These are phyloP conservation scores for Zasmidium citrigriseum DNA, from an alignment of 2,329 filamentous ascomycete species.

Conservation along the genomic window DNA sequence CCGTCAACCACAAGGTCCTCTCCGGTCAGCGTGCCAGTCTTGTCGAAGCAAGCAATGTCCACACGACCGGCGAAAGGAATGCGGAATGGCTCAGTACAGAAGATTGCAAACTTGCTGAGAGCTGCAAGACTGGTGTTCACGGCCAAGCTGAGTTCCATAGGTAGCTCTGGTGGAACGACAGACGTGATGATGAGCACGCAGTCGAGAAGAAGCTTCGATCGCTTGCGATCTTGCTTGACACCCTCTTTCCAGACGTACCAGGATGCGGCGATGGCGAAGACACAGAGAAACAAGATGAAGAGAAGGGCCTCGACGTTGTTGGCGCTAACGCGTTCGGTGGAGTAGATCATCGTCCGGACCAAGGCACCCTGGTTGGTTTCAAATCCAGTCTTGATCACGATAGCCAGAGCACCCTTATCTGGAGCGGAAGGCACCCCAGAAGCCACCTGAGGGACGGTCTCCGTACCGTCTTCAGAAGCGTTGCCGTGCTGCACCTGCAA, in stretches of 20 bases:
- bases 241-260: constrained; percentile 99
- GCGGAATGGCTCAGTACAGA: constrained; percentile 97
- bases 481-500: constrained; percentile 90
- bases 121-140: constrained; percentile 97
- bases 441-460: constrained; percentile 62
- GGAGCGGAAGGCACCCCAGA: constrained; percentile 83
- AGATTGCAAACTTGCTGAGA: constrained; percentile 92
- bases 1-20: constrained; percentile 97
- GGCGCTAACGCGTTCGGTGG: constrained; percentile 96
- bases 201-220: constrained; percentile 94
- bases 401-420: constrained; percentile 88
- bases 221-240: constrained; percentile 89
- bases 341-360: constrained; percentile 99
- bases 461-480: constrained; percentile 65
- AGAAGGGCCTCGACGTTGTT: constrained; percentile 96
- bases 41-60: constrained; percentile 97
- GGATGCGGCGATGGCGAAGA: constrained; percentile 95
- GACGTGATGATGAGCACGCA: constrained; percentile 97
- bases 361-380: constrained; percentile 98
- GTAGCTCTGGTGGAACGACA: constrained; percentile 95
- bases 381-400: constrained; percentile 96
- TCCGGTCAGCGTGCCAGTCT: constrained; percentile 94
- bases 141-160: constrained; percentile 95
- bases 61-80: constrained; percentile 95
- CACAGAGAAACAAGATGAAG: constrained; percentile 93